These are phyloP conservation scores for Penicillium soppii DNA, from an alignment of 495 filamentous ascomycete species.

Conservation along the genomic window DNA sequence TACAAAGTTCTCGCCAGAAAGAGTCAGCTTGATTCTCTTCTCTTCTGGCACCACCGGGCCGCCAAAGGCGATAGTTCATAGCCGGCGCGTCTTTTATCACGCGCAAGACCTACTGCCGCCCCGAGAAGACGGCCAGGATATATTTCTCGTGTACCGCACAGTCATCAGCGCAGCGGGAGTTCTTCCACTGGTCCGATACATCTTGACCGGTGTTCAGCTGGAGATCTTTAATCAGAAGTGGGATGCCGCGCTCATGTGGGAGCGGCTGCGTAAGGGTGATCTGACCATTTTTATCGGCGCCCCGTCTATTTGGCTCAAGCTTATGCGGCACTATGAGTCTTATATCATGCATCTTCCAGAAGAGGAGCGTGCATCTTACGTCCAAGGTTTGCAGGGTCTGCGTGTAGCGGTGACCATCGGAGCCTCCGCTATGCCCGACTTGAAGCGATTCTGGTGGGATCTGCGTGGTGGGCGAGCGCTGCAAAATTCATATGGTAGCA, in stretches of 20 bases:
- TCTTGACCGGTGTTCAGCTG: neutral
- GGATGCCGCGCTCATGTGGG: neutral
- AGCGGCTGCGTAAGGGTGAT: neutral
- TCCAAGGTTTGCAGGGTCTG: neutral
- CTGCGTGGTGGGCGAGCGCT: neutral
- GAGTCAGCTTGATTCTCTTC: constrained; percentile 63
- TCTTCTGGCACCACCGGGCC: constrained; percentile 89
- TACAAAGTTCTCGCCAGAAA: no score
- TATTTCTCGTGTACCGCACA: neutral
- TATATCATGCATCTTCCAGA: neutral
- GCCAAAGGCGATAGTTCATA: constrained; percentile 73
- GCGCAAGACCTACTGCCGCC: neutral
- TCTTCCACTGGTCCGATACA: neutral
- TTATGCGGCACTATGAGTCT: neutral
- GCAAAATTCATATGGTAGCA: neutral
- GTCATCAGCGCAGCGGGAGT: neutral
- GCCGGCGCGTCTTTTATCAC: neutral
- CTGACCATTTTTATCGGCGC: neutral
- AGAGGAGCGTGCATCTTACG: neutral
- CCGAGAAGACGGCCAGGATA: neutral
- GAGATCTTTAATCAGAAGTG: neutral
- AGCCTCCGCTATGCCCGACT: neutral
- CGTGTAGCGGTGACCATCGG: neutral
- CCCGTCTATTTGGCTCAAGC: neutral
- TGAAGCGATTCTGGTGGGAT: neutral